Conservation (phyloP, 352 stramenopile genomes). For the Globisporangium solare region DNA sequence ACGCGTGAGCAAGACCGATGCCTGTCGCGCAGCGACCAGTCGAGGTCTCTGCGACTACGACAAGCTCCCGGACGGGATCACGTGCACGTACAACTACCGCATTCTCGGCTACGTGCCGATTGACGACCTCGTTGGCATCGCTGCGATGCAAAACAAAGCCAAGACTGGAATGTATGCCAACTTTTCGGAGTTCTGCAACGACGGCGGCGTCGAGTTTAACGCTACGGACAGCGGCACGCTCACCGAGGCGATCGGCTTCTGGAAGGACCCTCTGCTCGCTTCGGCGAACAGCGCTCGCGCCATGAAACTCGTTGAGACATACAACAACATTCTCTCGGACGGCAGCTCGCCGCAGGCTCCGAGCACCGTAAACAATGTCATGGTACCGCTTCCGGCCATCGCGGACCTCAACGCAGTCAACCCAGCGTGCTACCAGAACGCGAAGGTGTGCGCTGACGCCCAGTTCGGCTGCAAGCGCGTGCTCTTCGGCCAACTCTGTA, state of each 20-base stretch:
- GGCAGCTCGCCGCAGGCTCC: constrained; percentile 29
- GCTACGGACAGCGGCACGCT: constrained; percentile 24
- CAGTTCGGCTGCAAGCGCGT: constrained; percentile 53
- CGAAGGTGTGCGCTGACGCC: constrained; percentile 35
- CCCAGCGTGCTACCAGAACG: constrained; percentile 61
- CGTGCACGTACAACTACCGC: constrained; percentile 69
- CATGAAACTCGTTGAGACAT: constrained; percentile 36
- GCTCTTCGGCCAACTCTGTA: constrained; percentile 55
- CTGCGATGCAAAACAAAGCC: constrained; percentile 32
- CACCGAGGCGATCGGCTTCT: constrained; percentile 50
- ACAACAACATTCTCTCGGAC: constrained; percentile 29
- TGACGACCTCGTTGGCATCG: constrained; percentile 78
- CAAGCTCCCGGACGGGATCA: constrained; percentile 48
- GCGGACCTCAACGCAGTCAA: constrained; percentile 37
- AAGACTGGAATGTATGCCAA: constrained; percentile 39
- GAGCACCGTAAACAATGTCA: constrained; percentile 19
- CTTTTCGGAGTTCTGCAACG: constrained; percentile 66
- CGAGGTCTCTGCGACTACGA: constrained; percentile 1
- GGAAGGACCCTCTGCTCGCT: constrained; percentile 46
- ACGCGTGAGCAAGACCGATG: constrained; percentile 1
- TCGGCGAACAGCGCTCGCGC: constrained; percentile 39
- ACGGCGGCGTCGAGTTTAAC: constrained; percentile 58
- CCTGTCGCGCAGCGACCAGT: neutral
- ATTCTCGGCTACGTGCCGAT: constrained; percentile 67
- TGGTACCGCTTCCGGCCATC: constrained; percentile 44